Evolutionary conservation across 129 eudicot species (phyloP).

Genomic region (Lactuca sativa): DNA sequence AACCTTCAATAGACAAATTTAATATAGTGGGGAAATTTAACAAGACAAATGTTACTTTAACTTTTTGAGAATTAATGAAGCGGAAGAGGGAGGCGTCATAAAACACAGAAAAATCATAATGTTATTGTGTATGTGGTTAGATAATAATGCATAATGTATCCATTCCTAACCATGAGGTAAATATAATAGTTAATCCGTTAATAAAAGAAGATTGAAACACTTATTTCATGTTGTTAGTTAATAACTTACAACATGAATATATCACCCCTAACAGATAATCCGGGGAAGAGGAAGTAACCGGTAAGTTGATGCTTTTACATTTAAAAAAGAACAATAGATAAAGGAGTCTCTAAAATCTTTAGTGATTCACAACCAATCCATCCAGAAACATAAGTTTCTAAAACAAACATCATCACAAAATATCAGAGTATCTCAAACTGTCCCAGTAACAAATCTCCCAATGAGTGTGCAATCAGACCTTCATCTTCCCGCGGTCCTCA

Average conservation of each 20-base stretch:
- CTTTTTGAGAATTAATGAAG: neutral
- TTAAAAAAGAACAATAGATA: neutral
- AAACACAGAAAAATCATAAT: neutral
- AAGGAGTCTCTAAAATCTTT: too few relatives aligned
- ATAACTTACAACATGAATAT: conserved; percentile 27
- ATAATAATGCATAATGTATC: too few relatives aligned
- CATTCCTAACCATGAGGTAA: too few relatives aligned
- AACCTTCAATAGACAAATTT: neutral
- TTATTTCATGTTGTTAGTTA: conserved; percentile 18
- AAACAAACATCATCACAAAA: too few relatives aligned
- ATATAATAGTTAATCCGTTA: too few relatives aligned
- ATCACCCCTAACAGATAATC: conserved; percentile 21
- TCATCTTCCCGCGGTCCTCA: too few relatives aligned
- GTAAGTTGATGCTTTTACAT: conserved; percentile 44
- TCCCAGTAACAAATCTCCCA: too few relatives aligned
- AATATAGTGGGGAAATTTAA: neutral
- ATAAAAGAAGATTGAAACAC: neutral
- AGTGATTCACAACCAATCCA: too few relatives aligned
- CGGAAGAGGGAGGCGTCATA: conserved; percentile 9
- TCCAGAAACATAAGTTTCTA: too few relatives aligned
- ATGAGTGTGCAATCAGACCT: too few relatives aligned
- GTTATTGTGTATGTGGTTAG: neutral
- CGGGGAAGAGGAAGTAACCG: conserved; percentile 35
- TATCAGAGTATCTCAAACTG: too few relatives aligned
- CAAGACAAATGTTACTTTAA: neutral